Percentiles rank a stretch among this genome's conserved stretches.
Conservation (phyloP, 192 early-diverging fungal genomes). For the Backusella macrospora region DNA sequence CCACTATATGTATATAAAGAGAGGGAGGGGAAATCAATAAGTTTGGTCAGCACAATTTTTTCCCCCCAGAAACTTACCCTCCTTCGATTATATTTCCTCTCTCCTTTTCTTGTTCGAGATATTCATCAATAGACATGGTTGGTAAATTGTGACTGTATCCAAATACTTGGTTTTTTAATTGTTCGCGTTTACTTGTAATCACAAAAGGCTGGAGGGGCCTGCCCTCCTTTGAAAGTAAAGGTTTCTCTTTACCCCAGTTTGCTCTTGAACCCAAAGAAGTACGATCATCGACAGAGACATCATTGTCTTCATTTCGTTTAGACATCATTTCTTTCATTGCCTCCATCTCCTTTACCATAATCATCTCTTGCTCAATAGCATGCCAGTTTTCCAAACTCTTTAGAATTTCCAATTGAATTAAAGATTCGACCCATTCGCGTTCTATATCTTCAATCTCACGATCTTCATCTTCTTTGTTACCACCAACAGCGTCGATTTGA, state of each 20-base stretch:
- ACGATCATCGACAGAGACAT: constrained; percentile 28
- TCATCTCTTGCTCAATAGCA: constrained; percentile 76
- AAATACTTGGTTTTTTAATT: constrained; percentile 78
- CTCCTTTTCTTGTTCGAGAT: constrained; percentile 81
- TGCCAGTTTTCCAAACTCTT: constrained; percentile 71
- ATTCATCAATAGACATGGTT: constrained; percentile 97
- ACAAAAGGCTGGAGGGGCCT: constrained; percentile 84
- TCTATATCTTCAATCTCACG: constrained; percentile 71
- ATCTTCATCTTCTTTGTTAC: constrained; percentile 46
- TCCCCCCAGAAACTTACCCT: constrained; percentile 48
- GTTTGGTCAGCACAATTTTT: constrained; percentile 12
- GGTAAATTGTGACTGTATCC: constrained; percentile 84
- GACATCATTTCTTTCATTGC: constrained; percentile 48
- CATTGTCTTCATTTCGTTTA: constrained; percentile 13
- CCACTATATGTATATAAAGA: constrained; percentile 31
- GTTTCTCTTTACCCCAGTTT: constrained; percentile 19
- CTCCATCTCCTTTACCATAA: constrained; percentile 77
- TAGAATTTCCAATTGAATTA: constrained; percentile 73
- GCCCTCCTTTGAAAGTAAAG: constrained; percentile 52
- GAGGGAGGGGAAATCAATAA: neutral
- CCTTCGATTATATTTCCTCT: constrained; percentile 90
- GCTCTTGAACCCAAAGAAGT: constrained; percentile 8
- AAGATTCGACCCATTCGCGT: constrained; percentile 72
- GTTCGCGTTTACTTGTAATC: constrained; percentile 75
- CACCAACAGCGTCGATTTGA: constrained; percentile 21